Base-by-base conservation (phyloP, 345 rosid genomes). In the Microthlaspi erraticum region DNA sequence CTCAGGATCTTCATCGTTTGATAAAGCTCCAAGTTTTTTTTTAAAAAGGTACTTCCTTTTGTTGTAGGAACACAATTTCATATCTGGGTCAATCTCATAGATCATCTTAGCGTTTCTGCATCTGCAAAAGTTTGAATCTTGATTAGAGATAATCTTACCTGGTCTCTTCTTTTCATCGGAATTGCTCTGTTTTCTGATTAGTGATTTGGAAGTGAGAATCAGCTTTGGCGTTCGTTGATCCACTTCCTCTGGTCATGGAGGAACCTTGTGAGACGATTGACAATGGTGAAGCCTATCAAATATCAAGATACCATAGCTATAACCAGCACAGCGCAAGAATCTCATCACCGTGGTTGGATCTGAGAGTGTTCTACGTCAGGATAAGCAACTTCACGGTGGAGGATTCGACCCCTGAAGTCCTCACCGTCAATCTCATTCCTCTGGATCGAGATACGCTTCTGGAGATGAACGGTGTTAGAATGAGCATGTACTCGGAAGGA, bases 281-380 rank as follows among this genome's bases (percentile, higher is more conserved):
- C 66, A 80, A 70, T 33, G 78, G 68, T 61, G 86, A 79, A 66
- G 51, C 52, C 4, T 67, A 79, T 81, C 66, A 61, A 23, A 54
- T 60, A 49, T 43, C 54, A 63, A 66, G 74, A 77, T 80, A 78
- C 65, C 83, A 70, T 60, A 68, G 75, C n/a, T 78, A 64, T 52
- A 42, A 77, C 37, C 77, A 78, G 37, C 70, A 29, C 39, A 68
- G 60, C 20, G 68, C 78, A 37, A 73, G 79, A 13, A 71, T 82
- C 32, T 64, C 83, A 13, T 85, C 89, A 75, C 73, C 88, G 18
- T 89, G 96, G 88, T 77, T 92, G 32, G 92, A 87, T 81, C 51
- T 92, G 68, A 89, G 90, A 79, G 93, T 93, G n/a, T 91, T 93
- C 68, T 93, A 91, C 78, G 87, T 93, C 20, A 79, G 96, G 72